Percentiles rank a stretch among this genome's conserved stretches.
phyloP scores from a whole-genome alignment of 352 stramenopile species.

The Pythium myriotylum region DNA sequence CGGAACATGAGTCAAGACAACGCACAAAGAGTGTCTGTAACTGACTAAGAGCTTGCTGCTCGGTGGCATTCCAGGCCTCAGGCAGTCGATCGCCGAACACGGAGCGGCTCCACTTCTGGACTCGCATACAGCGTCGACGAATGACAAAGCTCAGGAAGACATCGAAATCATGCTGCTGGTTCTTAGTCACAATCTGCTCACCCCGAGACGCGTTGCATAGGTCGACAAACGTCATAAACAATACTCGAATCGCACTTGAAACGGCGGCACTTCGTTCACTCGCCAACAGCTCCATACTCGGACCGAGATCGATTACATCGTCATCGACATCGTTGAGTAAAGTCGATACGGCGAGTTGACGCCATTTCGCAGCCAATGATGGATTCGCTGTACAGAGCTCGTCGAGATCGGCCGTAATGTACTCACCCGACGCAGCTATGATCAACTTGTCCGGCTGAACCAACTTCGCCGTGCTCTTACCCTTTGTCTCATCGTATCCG shows the following conservation, averaged over 20 bases:
- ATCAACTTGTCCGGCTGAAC: conserved; percentile 28
- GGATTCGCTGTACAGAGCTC: conserved; percentile 38
- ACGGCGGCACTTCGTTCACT: no score
- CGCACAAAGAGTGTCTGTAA: conserved; percentile 60
- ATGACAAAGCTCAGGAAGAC: conserved; percentile 58
- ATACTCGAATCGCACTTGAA: conserved; percentile 15
- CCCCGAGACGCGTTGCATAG: no score
- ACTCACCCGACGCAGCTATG: conserved; percentile 32
- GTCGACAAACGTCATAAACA: no score
- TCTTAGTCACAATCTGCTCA: conserved; percentile 22
- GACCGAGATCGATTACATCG: conserved; percentile 48
- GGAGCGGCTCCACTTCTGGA: conserved; percentile 45
- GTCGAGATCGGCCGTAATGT: conserved; percentile 35
- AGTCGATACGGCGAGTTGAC: not conserved
- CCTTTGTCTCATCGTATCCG: no score
- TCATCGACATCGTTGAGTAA: conserved; percentile 44
- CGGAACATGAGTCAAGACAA: conserved; percentile 55
- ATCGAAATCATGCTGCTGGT: conserved; percentile 52
- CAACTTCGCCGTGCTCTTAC: no score
- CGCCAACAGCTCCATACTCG: conserved; percentile 28
- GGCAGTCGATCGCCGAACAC: conserved; percentile 40
- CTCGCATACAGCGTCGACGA: conserved; percentile 52
- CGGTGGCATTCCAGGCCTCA: conserved; percentile 48
- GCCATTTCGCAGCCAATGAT: conserved; percentile 43
- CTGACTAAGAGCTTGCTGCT: conserved; percentile 50